phyloP scores from a whole-genome alignment of 108 stramenopile species.

The Nitzschia inconspicua region DNA sequence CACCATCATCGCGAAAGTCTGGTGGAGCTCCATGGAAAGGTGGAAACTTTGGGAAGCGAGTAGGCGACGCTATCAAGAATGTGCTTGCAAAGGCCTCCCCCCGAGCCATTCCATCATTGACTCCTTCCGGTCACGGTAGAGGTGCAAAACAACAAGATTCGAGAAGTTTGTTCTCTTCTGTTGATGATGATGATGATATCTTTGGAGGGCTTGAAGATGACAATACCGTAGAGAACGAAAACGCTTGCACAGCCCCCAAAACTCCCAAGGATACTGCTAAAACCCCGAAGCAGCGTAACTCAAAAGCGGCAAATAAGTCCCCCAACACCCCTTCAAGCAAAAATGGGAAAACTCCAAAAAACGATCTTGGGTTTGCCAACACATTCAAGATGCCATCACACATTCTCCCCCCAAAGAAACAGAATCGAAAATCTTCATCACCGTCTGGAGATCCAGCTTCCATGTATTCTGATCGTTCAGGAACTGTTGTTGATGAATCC shows the following conservation, averaged over 20 bases:
- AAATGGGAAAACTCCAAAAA: background rate
- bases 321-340: constrained; percentile 5
- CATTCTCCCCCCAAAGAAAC: background rate
- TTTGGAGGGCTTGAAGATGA: constrained; percentile 34
- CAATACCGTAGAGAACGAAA: background rate
- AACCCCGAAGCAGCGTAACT: background rate
- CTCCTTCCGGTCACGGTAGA: background rate
- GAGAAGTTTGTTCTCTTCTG: background rate
- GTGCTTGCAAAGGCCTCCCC: constrained; percentile 28
- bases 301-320: background rate
- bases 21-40: constrained; percentile 5
- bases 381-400: background rate
- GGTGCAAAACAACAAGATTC: background rate
- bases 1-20: constrained; percentile 9
- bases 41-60: background rate
- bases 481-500: constrained; percentile 14
- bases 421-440: background rate
- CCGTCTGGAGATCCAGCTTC: constrained; percentile 2
- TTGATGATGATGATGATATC: constrained; percentile 33
- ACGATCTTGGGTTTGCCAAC: background rate
- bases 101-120: background rate
- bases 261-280: background rate
- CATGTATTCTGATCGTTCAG: constrained; percentile 23
- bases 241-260: background rate
- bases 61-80: constrained; percentile 20